Conservation (phyloP, 2,329 filamentous ascomycete species). For the Rhinocladiella mackenziei region DNA sequence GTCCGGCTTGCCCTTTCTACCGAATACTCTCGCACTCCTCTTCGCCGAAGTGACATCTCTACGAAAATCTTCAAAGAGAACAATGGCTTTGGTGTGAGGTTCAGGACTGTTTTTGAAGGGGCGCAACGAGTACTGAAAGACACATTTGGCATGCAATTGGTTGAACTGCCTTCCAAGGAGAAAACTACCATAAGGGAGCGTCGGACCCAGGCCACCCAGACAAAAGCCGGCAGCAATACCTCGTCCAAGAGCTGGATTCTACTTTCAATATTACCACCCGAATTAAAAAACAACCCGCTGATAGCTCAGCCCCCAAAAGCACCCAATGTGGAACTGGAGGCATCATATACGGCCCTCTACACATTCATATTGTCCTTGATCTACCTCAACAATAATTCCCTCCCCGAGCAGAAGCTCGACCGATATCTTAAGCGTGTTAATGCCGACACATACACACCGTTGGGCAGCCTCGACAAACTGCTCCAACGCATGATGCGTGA, state of each 20-base stretch:
- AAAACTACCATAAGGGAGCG: conserved; percentile 65
- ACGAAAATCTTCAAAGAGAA: conserved; percentile 64
- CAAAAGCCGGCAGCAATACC: conserved; percentile 46
- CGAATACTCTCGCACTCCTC: conserved; percentile 56
- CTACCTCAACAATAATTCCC: conserved; percentile 63
- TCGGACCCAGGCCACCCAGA: conserved; percentile 31
- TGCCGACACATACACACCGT: conserved; percentile 67
- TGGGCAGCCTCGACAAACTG: conserved; percentile 70
- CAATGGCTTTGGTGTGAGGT: conserved; percentile 52
- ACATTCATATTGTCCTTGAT: conserved; percentile 76
- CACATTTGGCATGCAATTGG: conserved; percentile 89
- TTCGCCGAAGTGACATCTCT: conserved; percentile 56
- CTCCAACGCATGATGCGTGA: conserved; percentile 73
- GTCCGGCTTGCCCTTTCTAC: conserved; percentile 59
- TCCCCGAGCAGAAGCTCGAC: conserved; percentile 74
- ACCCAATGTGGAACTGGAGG: conserved; percentile 64
- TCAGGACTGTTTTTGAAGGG: conserved; percentile 70
- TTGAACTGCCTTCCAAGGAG: conserved; percentile 75
- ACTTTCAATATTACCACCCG: conserved; percentile 64
- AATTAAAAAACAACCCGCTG: conserved; percentile 57
- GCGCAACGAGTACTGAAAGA: conserved; percentile 68
- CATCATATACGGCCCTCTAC: conserved; percentile 77
- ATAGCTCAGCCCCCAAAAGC: conserved; percentile 67
- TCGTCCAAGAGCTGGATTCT: conserved; percentile 73
- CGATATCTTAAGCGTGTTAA: conserved; percentile 72